These are phyloP conservation scores for Blastocystis sp. DNA, from an alignment of 352 stramenopile genomes.

Conservation along the genomic window DNA sequence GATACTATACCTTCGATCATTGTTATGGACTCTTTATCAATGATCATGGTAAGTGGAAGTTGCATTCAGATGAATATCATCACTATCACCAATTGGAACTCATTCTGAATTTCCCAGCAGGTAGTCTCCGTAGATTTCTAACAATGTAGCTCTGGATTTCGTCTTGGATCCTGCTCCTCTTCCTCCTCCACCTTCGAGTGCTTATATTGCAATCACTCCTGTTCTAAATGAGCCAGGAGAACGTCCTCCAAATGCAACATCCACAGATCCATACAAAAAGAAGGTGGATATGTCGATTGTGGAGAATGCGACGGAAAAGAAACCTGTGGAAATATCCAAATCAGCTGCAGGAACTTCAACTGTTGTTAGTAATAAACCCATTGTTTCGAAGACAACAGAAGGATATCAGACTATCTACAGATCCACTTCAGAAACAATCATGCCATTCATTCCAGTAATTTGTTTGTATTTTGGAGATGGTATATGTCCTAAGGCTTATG, in stretches of 20 bases:
- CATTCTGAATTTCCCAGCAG: constrained; percentile 40
- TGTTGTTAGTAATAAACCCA: constrained; percentile 46
- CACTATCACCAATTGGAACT: constrained; percentile 30
- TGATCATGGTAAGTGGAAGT: constrained; percentile 1
- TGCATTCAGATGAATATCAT: not conserved
- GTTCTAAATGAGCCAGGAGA: constrained; percentile 30
- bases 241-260: not conserved
- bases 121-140: not conserved
- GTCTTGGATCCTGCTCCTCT: constrained; percentile 38
- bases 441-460: constrained; percentile 58
- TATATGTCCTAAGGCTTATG: constrained; percentile 14
- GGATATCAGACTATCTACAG: constrained; percentile 45
- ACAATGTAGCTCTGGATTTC: constrained; percentile 24
- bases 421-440: constrained; percentile 30
- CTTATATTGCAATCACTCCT: constrained; percentile 52
- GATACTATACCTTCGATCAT: constrained; percentile 38
- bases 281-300: constrained; percentile 52
- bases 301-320: constrained; percentile 16
- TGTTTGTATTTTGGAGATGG: constrained; percentile 58
- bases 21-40: constrained; percentile 28
- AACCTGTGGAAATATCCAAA: constrained; percentile 38
- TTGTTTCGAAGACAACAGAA: constrained; percentile 53
- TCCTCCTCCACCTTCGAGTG: constrained; percentile 38
- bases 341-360: constrained; percentile 9
- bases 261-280: constrained; percentile 15